Evolutionary conservation across 129 eudicot species (phyloP).

Genomic region (Centaurea solstitialis): DNA sequence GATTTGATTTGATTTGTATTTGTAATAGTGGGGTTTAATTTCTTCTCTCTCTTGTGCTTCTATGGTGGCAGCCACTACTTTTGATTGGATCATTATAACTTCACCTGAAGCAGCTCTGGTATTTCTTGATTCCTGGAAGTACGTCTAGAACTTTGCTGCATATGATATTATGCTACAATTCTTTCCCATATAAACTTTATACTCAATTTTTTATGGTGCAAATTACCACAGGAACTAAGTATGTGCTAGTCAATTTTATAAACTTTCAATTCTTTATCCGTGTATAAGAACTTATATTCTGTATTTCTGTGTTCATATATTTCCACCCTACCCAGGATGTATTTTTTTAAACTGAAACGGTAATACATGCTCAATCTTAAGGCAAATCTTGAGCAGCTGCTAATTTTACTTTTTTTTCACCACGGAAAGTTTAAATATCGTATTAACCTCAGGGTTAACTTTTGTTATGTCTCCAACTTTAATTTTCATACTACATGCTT

Average conservation of each 20-base stretch:
- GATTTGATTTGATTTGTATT: too few species aligned
- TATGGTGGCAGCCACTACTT: conserved; percentile 55
- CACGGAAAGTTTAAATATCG: too few species aligned
- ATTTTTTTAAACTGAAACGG: background rate
- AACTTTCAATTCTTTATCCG: background rate
- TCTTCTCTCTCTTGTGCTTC: conserved; percentile 6
- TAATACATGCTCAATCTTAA: background rate
- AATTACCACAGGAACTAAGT: background rate
- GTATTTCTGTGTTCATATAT: background rate
- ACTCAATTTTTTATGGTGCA: background rate
- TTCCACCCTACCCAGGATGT: background rate
- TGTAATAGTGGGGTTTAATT: background rate
- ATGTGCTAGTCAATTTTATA: background rate
- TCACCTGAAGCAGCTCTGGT: conserved; percentile 91
- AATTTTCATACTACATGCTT: background rate
- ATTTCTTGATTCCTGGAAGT: conserved; percentile 93
- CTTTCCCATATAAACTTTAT: background rate
- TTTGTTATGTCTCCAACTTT: background rate
- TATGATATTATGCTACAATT: conserved; percentile 10
- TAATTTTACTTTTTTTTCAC: background rate
- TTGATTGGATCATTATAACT: conserved; percentile 88
- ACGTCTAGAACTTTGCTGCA: conserved; percentile 25
- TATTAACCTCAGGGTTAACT: background rate
- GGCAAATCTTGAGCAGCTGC: background rate
- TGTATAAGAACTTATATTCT: background rate